Percentiles rank a stretch among this genome's conserved stretches.
Evolutionary conservation across 208 protist species (phyloP).

Genomic region (Trypanosoma theileri): DNA sequence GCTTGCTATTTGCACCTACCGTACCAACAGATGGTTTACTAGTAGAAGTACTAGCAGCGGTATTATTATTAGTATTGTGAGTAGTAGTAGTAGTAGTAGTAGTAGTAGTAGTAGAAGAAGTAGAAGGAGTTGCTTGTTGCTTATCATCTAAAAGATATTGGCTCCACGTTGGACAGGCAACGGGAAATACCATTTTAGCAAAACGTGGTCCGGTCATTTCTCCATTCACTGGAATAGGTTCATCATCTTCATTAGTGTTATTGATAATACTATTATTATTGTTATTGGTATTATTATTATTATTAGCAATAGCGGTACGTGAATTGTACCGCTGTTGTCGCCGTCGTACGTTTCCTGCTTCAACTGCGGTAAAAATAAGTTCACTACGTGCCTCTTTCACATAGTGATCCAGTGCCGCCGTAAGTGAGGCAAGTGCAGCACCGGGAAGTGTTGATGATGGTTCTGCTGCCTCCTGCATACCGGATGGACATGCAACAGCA

Average conservation of each 20-base stretch:
- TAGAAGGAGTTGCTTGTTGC: not conserved
- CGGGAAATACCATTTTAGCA: slow-evolving; percentile 46
- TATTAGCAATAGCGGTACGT: not conserved
- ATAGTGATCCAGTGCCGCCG: slow-evolving; percentile 44
- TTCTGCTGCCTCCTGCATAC: slow-evolving; percentile 9
- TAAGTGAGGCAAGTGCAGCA: slow-evolving; percentile 40
- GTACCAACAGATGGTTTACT: not conserved
- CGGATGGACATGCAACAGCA: slow-evolving; percentile 19
- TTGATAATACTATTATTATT: not conserved
- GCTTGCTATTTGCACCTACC: slow-evolving; percentile 4
- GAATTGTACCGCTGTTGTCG: slow-evolving; percentile 4
- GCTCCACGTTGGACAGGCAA: slow-evolving; percentile 39
- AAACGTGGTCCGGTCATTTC: slow-evolving; percentile 62
- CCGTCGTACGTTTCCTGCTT: slow-evolving; percentile 2
- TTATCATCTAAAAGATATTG: slow-evolving; percentile 31
- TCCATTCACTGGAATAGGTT: slow-evolving; percentile 36
- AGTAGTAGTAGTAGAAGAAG: slow-evolving; percentile 1
- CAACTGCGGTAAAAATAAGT: slow-evolving; percentile 26
- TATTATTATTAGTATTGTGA: no score
- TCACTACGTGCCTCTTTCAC: slow-evolving; percentile 37
- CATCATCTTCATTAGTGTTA: slow-evolving; percentile 15
- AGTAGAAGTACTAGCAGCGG: no score
- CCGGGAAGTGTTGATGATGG: slow-evolving; percentile 13
- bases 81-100: not conserved
- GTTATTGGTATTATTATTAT: not conserved